These are phyloP conservation scores for Sphenostylis stenocarpa DNA, from an alignment of 306 rosid species.

Conservation along the genomic window DNA sequence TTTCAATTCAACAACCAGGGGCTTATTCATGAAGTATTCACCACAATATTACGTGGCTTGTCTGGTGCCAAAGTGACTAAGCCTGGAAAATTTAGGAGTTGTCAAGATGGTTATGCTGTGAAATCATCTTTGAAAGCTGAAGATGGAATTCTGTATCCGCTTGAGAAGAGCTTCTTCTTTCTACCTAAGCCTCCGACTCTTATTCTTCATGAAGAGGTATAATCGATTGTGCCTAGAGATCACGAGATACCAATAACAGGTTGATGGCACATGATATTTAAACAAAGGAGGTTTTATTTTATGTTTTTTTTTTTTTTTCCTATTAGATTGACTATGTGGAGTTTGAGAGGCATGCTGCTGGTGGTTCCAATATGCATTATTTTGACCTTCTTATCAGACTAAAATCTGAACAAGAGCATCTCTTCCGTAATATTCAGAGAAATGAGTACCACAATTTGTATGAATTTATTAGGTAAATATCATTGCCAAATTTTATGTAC, in stretches of 20 bases:
- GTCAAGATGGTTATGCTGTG: slow-evolving; percentile 97
- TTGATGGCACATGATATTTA: slow-evolving; percentile 14
- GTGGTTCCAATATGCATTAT: slow-evolving; percentile 97
- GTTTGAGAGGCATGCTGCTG: slow-evolving; percentile 95
- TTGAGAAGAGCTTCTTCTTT: slow-evolving; percentile 98
- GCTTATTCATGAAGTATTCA: slow-evolving; percentile 91
- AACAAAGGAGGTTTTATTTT: slow-evolving; percentile 38
- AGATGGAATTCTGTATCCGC: slow-evolving; percentile 97
- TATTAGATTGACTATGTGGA: slow-evolving; percentile 91
- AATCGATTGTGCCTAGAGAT: slow-evolving; percentile 10
- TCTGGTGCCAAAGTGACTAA: slow-evolving; percentile 91
- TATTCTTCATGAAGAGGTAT: slow-evolving; percentile 93
- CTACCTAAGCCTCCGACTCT: slow-evolving; percentile 98
- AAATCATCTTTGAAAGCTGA: slow-evolving; percentile 98
- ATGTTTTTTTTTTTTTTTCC: neutral
- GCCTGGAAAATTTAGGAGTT: slow-evolving; percentile 96
- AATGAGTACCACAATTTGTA: slow-evolving; percentile 90
- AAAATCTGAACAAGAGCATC: slow-evolving; percentile 96
- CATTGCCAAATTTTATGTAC: slow-evolving; percentile 12
- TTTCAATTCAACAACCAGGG: slow-evolving; percentile 58
- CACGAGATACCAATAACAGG: neutral
- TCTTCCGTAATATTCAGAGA: slow-evolving; percentile 92
- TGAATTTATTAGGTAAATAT: slow-evolving; percentile 78
- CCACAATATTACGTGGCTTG: slow-evolving; percentile 84
- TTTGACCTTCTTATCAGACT: slow-evolving; percentile 93